Evolutionary conservation across 805 yeast genomes (phyloP).

Genomic region (Kodamaea restingae): DNA sequence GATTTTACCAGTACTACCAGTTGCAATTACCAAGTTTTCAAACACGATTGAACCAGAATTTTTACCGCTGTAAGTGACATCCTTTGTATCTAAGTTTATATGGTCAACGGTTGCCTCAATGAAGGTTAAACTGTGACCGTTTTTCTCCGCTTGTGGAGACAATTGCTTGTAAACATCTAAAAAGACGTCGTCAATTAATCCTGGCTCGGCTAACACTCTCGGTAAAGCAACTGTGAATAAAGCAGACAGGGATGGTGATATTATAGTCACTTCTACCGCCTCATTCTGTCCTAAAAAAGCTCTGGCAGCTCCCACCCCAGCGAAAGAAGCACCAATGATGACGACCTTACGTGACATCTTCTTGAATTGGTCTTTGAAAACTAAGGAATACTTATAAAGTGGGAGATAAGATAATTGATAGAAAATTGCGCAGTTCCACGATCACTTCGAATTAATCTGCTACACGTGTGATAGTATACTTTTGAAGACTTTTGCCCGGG

Average conservation of each 20-base stretch:
- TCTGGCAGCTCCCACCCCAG: constrained; percentile 27
- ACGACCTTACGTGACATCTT: constrained; percentile 14
- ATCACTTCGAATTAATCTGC: no score
- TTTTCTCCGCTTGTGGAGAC: constrained; percentile 13
- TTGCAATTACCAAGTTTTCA: constrained; percentile 34
- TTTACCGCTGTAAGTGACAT: constrained; percentile 14
- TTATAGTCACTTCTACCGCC: constrained; percentile 20
- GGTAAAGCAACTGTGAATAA: constrained; percentile 29
- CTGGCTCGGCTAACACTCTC: constrained; percentile 28
- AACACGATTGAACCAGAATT: constrained; percentile 13
- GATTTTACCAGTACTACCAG: constrained; percentile 23
- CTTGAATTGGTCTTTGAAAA: not conserved
- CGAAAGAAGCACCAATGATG: constrained; percentile 38
- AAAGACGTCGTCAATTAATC: constrained; percentile 14
- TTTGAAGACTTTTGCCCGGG: no score
- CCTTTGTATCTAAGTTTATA: constrained; percentile 23
- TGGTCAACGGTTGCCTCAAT: constrained; percentile 23
- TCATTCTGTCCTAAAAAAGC: constrained; percentile 12
- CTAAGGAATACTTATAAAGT: not conserved
- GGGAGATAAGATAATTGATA: no score
- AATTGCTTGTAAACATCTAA: constrained; percentile 19
- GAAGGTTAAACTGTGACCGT: constrained; percentile 13
- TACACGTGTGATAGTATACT: no score
- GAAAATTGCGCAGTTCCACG: no score
- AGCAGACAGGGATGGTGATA: constrained; percentile 22